These are phyloP conservation scores for Triangularia setosa DNA, from an alignment of 2,329 filamentous ascomycete genomes.

Conservation along the genomic window DNA sequence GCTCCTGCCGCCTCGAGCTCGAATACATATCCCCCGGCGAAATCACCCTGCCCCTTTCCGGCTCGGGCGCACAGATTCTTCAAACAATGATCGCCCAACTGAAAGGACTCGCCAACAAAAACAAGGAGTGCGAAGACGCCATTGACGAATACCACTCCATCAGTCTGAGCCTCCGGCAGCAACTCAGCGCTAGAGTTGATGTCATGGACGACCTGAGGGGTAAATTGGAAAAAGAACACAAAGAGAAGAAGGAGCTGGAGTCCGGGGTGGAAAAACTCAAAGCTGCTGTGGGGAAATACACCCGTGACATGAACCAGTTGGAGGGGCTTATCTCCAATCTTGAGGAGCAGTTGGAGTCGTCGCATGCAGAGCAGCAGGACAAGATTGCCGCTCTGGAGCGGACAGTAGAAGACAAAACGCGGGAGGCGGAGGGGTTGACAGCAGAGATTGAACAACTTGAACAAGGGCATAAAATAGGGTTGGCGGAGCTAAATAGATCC, in stretches of 20 bases:
- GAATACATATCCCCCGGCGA: constrained; percentile 61
- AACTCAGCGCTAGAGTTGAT: constrained; percentile 50
- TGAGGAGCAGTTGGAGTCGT: too few species aligned
- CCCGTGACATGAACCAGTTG: constrained; percentile 50
- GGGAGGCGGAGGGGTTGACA: not conserved
- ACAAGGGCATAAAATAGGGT: not conserved
- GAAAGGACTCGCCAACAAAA: constrained; percentile 44
- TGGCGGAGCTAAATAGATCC: not conserved
- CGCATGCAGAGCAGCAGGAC: constrained; percentile 19
- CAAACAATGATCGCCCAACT: constrained; percentile 51
- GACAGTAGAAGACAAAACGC: not conserved
- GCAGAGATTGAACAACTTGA: not conserved
- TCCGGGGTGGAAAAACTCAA: constrained; percentile 47
- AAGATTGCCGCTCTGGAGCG: not conserved
- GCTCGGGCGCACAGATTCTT: constrained; percentile 52
- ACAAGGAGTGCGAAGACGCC: constrained; percentile 46
- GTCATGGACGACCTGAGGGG: constrained; percentile 44
- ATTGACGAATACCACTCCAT: constrained; percentile 59
- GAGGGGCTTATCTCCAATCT: constrained; percentile 45
- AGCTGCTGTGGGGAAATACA: constrained; percentile 49
- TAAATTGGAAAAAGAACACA: not conserved
- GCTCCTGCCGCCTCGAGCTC: constrained; percentile 55
- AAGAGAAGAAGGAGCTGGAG: constrained; percentile 35
- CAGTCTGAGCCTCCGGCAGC: constrained; percentile 52
- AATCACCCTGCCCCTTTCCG: constrained; percentile 47